A percentile compares a stretch with the other conserved stretches of the same genome.
Evolutionary conservation across 176 grass and related monocot genomes (phyloP).

Genomic region (Juncus effusus): DNA sequence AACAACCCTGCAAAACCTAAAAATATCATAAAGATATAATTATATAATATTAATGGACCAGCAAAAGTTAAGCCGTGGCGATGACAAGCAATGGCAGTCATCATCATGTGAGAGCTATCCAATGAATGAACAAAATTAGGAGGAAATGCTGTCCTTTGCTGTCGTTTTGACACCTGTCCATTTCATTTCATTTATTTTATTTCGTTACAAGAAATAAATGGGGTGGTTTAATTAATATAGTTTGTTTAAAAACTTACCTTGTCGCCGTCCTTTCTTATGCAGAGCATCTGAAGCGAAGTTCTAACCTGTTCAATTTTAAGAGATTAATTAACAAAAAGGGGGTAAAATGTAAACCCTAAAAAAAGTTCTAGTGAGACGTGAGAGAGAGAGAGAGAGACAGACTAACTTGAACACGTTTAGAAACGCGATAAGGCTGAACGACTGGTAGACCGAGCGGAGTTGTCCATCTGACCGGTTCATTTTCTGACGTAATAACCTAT

Average conservation of each 20-base stretch:
- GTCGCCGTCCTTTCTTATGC: conserved; percentile 39
- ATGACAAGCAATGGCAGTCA: conserved; percentile 91
- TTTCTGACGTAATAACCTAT: conserved; percentile 87
- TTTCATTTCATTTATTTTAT: not conserved
- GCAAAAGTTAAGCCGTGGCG: conserved; percentile 82
- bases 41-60: conserved; percentile 34
- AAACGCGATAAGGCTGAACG: conserved; percentile 89
- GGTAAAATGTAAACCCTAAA: conserved; percentile 7
- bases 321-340: not conserved
- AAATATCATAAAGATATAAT: conserved; percentile 2
- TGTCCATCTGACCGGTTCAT: conserved; percentile 88
- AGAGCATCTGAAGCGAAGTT: conserved; percentile 8
- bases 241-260: conserved; percentile 37
- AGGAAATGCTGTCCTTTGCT: conserved; percentile 83
- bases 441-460: conserved; percentile 90
- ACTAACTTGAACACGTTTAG: conserved; percentile 74
- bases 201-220: too few species aligned
- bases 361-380: conserved; percentile 3
- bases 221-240: too few species aligned
- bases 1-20: not conserved
- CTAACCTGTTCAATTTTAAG: not conserved
- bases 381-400: conserved; percentile 27
- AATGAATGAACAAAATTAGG: conserved; percentile 97
- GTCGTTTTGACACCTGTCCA: conserved; percentile 62
- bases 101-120: conserved; percentile 99